Evolutionary conservation across 2,329 filamentous ascomycete genomes (phyloP), one percentile per base, ranked within the genome.

Genomic region (Aspergillus fumigatiaffinis): DNA sequence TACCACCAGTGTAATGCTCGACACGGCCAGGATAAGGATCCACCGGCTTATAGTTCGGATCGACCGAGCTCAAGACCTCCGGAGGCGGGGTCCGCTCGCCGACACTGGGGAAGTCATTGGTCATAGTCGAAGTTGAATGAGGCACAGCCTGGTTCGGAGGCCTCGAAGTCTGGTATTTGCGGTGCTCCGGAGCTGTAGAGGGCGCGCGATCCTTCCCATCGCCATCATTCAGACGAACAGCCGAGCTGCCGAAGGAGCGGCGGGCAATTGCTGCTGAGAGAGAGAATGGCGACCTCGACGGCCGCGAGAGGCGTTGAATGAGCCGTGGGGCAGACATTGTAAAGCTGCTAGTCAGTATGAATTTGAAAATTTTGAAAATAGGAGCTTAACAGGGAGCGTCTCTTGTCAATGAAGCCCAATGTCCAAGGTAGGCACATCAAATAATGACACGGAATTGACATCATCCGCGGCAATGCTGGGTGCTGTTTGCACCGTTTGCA

Each of bases 1-100:
- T 84, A 50, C 84, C 84, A 29, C 86, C 86, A 0, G 84, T 88
- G 82, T 87, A 87, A 59, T 82, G 78, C 69, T 87, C 81, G 8
- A 85, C 85, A 68, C 85, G 87, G 66, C 86, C 82, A 0, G 84
- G 83, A 51, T 82, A 78, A 1, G 82, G 79, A 69, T 87, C 85
- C 64, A 83, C 83, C 47, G 84, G 84, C 9, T 74, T 72, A 68
- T 83, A 87, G 51, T 82, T 75, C 17, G 77, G 73, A 63, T 87
- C 82, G 53, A 81, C 79, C 21, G 80, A 80, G 63, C 77, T 81
- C 62, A 87, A 71, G 59, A 88, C 68, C 71, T 88, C 86, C 2
- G 86, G 85, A 9, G 85, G 85, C 26, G 82, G 68, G 14, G 78
- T 77, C 61, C 83, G 79, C 53, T 78, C 76, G 58, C 85, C 86